Conservation (phyloP, 306 rosid genomes). For the Prunus armeniaca region DNA sequence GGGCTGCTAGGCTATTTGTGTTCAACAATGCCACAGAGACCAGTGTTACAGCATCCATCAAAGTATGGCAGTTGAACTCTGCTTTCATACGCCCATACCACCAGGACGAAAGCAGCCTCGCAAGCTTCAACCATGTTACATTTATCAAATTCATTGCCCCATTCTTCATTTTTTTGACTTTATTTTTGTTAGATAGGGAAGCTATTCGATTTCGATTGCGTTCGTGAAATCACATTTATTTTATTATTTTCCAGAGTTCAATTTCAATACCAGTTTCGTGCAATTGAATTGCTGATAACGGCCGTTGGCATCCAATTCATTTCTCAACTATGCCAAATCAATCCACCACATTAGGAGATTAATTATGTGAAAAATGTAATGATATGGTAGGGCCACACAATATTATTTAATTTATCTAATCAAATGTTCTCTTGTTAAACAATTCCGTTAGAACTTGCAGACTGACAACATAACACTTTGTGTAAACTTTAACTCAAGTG, state of each 20-base stretch:
- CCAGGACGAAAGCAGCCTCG: slow-evolving; percentile 21
- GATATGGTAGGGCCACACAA: no score
- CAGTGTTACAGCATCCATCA: slow-evolving; percentile 59
- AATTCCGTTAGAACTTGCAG: no score
- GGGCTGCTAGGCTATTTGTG: slow-evolving; percentile 64
- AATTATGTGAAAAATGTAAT: no score
- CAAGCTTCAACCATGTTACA: slow-evolving; percentile 7
- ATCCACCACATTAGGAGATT: no score
- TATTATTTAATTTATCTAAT: no score
- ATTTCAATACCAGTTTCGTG: not conserved
- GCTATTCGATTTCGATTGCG: slow-evolving; percentile 7
- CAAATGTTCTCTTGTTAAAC: no score
- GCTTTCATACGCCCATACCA: slow-evolving; percentile 80
- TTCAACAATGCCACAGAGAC: slow-evolving; percentile 84
- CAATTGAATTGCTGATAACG: not conserved
- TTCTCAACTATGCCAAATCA: no score
- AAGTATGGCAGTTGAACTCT: slow-evolving; percentile 91
- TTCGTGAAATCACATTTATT: not conserved
- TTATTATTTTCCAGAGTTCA: not conserved
- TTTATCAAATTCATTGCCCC: slow-evolving; percentile 3
- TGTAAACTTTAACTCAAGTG: no score
- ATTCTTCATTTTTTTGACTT: not conserved
- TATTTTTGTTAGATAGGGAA: slow-evolving; percentile 1
- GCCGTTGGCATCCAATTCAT: no score
- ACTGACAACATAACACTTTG: no score